Evolutionary conservation across 2,329 filamentous ascomycete genomes (phyloP).

Genomic region (Esteya vermicola): DNA sequence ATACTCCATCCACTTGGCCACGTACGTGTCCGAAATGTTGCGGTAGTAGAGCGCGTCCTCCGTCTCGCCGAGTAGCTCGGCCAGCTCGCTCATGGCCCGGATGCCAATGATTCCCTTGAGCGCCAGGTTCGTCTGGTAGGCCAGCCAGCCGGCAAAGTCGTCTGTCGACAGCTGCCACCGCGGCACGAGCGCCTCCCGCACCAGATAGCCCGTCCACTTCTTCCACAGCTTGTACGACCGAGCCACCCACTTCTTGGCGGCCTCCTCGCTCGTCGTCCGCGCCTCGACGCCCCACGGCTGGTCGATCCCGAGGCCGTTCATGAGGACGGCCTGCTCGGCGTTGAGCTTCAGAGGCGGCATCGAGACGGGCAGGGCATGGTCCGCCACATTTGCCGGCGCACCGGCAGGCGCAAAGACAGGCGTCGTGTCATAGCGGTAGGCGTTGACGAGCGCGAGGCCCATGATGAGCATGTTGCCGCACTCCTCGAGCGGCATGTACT

Average conservation of each 20-base stretch:
- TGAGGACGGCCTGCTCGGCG: conserved; percentile 4
- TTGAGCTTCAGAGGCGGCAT: conserved; percentile 8
- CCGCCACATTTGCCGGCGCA: conserved; percentile 9
- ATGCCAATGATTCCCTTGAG: conserved; percentile 68
- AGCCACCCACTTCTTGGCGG: conserved; percentile 24
- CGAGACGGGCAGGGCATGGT: background rate
- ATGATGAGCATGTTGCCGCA: conserved; percentile 65
- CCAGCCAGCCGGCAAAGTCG: conserved; percentile 63
- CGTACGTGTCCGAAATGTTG: conserved; percentile 50
- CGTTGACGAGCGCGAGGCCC: conserved; percentile 50
- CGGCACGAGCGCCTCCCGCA: conserved; percentile 55
- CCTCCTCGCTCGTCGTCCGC: conserved; percentile 27
- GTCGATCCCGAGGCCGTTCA: conserved; percentile 14
- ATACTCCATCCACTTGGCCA: conserved; percentile 55
- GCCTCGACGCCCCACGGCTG: conserved; percentile 36
- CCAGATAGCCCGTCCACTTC: conserved; percentile 62
- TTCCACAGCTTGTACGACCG: conserved; percentile 56
- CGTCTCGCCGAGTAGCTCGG: conserved; percentile 41
- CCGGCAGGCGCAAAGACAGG: conserved; percentile 29
- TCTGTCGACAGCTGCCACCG: conserved; percentile 63
- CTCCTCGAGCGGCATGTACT: conserved; percentile 62
- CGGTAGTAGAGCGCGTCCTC: conserved; percentile 46
- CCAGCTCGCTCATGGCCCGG: conserved; percentile 60
- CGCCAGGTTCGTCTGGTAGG: conserved; percentile 61
- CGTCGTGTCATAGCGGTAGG: conserved; percentile 45